Evolutionary conservation across 345 rosid genomes (phyloP).

Genomic region (Combretum micranthum): DNA sequence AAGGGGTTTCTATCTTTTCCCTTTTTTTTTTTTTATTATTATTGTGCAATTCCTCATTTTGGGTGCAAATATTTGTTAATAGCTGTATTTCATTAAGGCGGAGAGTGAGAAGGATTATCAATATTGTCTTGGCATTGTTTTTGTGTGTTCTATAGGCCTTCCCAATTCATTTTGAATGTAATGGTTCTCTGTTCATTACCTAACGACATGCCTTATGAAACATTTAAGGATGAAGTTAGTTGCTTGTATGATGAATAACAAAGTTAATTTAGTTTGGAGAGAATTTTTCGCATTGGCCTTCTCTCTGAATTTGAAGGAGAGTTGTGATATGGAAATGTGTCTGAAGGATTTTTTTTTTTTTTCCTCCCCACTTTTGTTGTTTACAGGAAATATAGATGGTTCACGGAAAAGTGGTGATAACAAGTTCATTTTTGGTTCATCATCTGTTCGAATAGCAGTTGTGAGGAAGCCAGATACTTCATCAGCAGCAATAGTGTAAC

Average conservation of each 20-base stretch:
- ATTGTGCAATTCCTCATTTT: background rate
- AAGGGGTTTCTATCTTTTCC: background rate
- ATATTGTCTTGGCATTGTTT: background rate
- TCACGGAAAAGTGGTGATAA: constrained; percentile 13
- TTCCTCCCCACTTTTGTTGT: background rate
- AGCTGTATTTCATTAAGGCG: too few relatives aligned
- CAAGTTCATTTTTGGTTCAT: constrained; percentile 21
- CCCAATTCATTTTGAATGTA: too few relatives aligned
- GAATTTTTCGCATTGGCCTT: too few relatives aligned
- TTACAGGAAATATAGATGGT: constrained; percentile 20
- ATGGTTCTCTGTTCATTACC: too few relatives aligned
- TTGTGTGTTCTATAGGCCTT: background rate
- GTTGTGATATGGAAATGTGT: too few relatives aligned
- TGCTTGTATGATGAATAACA: too few relatives aligned
- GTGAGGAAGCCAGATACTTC: constrained; percentile 36
- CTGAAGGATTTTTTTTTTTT: too few relatives aligned
- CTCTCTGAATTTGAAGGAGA: too few relatives aligned
- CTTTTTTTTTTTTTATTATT: background rate
- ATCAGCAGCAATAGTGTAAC: constrained; percentile 10
- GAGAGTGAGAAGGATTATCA: background rate
- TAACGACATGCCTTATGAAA: too few relatives aligned
- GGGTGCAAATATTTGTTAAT: background rate
- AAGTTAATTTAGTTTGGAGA: too few relatives aligned
- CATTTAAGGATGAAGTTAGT: too few relatives aligned
- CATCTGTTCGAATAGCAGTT: constrained; percentile 37